A percentile compares a stretch with the other conserved stretches of the same genome.
Conservation (phyloP, 352 stramenopile species). For the Pythium aristosporum region DNA sequence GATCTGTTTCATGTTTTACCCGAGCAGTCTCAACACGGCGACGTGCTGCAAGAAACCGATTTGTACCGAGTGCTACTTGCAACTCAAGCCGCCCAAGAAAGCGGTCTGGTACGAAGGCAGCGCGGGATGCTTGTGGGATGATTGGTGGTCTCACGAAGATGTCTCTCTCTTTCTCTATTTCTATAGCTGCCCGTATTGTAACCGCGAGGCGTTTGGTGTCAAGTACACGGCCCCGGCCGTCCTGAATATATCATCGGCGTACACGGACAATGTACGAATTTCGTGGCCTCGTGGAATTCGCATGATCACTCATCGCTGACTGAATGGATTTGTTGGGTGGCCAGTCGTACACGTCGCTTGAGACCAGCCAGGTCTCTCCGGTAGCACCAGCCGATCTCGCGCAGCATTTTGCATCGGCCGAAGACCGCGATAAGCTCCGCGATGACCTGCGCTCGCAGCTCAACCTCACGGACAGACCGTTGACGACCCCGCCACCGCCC, state of each 20-base stretch:
- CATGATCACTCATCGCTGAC: too few relatives aligned
- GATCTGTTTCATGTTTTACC: conserved; percentile 82
- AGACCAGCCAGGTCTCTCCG: conserved; percentile 11
- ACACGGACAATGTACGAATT: conserved; percentile 24
- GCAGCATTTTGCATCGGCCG: conserved; percentile 54
- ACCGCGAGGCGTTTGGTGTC: conserved; percentile 57
- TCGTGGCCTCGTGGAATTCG: background rate
- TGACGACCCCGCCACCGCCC: conserved; percentile 37
- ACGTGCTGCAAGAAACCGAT: conserved; percentile 48
- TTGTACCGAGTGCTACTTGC: conserved; percentile 38
- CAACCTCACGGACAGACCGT: conserved; percentile 50
- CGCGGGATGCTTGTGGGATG: background rate
- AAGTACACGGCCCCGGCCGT: conserved; percentile 47
- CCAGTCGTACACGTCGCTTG: conserved; percentile 14
- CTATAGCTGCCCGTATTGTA: conserved; percentile 75
- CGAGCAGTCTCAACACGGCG: conserved; percentile 33
- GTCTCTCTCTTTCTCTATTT: background rate
- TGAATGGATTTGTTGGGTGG: background rate
- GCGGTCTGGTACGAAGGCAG: conserved; percentile 25
- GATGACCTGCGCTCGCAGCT: conserved; percentile 72
- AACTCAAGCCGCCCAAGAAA: conserved; percentile 38
- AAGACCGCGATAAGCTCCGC: conserved; percentile 71
- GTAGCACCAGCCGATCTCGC: conserved; percentile 12
- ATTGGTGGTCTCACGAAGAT: background rate
- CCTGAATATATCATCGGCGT: conserved; percentile 47